Evolutionary conservation across 2,329 filamentous ascomycete genomes (phyloP).

Genomic region (Rachicladosporium sp.): DNA sequence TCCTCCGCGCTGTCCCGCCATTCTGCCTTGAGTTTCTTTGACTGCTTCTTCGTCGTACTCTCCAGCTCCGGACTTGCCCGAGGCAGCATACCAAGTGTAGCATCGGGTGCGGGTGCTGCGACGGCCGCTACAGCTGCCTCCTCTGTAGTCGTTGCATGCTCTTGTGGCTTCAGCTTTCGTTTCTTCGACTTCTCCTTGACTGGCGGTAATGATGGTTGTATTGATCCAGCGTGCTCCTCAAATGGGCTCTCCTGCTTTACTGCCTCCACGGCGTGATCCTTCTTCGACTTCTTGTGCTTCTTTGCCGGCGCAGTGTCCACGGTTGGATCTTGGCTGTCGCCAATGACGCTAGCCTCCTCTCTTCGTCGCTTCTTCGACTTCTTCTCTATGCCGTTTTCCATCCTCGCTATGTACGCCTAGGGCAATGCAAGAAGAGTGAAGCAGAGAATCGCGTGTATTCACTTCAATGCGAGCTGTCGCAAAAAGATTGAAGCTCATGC

Average conservation of each 20-base stretch:
- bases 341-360: slow-evolving; percentile 2
- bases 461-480: slow-evolving; percentile 1
- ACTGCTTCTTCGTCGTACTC: too few relatives aligned
- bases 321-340: too few relatives aligned
- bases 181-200: slow-evolving; percentile 6
- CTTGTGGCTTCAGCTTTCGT: slow-evolving; percentile 2
- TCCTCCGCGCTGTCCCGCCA: too few relatives aligned
- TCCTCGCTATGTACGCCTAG: too few relatives aligned
- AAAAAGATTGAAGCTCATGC: slow-evolving; percentile 5
- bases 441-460: too few relatives aligned
- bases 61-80: too few relatives aligned
- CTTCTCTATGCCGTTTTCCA: slow-evolving; percentile 5
- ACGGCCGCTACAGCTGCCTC: too few relatives aligned
- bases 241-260: slow-evolving; percentile 9
- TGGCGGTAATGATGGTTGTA: background rate
- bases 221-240: background rate
- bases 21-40: too few relatives aligned
- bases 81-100: too few relatives aligned
- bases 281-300: slow-evolving; percentile 26
- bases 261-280: slow-evolving; percentile 6
- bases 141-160: slow-evolving; percentile 1
- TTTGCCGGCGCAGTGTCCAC: slow-evolving; percentile 14
- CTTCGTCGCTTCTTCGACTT: slow-evolving; percentile 16
- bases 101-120: too few relatives aligned
- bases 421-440: too few relatives aligned